Conservation (phyloP, 495 filamentous ascomycete genomes). For the Aspergillus carlsbadensis region DNA sequence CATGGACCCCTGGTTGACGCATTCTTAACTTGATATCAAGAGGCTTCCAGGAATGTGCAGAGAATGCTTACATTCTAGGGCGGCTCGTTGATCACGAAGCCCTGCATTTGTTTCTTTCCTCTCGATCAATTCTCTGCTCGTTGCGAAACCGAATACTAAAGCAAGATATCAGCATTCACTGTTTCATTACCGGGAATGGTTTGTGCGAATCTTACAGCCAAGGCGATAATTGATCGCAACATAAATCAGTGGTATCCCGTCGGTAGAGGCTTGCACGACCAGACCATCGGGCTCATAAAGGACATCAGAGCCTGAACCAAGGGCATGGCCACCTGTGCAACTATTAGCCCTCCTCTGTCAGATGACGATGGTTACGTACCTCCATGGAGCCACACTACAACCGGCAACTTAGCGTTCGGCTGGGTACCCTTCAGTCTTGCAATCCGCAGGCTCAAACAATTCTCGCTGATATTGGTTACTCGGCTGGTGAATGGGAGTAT, state of each 20-base stretch:
- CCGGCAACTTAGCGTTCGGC: constrained; percentile 28
- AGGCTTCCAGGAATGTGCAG: no score
- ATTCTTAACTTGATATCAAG: background rate
- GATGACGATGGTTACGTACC: background rate
- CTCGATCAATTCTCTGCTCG: constrained; percentile 20
- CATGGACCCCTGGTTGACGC: constrained; percentile 22
- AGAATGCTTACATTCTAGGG: constrained; percentile 23
- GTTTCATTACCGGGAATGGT: no score
- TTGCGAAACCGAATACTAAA: constrained; percentile 28
- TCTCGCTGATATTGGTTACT: constrained; percentile 37
- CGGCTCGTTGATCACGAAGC: constrained; percentile 29
- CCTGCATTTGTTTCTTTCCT: constrained; percentile 24
- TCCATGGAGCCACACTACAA: constrained; percentile 26
- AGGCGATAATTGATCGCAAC: constrained; percentile 47
- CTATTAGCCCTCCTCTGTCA: no score
- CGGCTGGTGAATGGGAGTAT: constrained; percentile 32
- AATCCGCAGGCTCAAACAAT: constrained; percentile 40
- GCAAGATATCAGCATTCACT: background rate
- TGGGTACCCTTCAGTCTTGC: constrained; percentile 24
- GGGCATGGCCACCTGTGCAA: constrained; percentile 17
- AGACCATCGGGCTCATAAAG: constrained; percentile 21
- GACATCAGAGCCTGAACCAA: constrained; percentile 35
- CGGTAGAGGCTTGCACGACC: constrained; percentile 31
- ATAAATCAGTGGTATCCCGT: constrained; percentile 36
- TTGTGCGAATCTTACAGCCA: constrained; percentile 20